Evolutionary conservation across 305 asterid genomes (phyloP).

Genomic region (Fraxinus platypoda): DNA sequence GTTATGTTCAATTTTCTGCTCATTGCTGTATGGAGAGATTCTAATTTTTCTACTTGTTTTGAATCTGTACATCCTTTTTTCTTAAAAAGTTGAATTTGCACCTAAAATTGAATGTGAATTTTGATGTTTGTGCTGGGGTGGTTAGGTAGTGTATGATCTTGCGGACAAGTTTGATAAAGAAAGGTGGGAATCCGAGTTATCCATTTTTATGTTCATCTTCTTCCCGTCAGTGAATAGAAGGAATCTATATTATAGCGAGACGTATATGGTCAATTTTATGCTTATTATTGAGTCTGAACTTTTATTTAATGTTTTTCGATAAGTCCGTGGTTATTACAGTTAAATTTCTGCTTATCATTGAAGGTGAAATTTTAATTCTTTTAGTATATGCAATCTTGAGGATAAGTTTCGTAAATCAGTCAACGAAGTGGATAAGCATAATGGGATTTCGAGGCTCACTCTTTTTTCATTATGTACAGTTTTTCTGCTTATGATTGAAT

Average conservation of each 20-base stretch:
- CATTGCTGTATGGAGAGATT: background rate
- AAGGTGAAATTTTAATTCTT: background rate
- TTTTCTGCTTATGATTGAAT: background rate
- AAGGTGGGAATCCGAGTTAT: conserved; percentile 63
- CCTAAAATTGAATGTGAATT: background rate
- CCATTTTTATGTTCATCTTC: background rate
- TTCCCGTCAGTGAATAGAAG: background rate
- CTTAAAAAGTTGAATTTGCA: background rate
- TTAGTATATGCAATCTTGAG: conserved; percentile 40
- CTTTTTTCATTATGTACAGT: conserved; percentile 52
- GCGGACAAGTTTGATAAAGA: conserved; percentile 57
- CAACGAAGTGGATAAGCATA: conserved; percentile 81
- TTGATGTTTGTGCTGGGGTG: conserved; percentile 5
- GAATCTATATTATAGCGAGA: background rate
- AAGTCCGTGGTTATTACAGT: background rate
- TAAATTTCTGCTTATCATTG: background rate
- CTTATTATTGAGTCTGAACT: background rate
- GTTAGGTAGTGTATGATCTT: conserved; percentile 59
- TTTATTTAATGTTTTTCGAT: background rate
- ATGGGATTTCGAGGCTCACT: conserved; percentile 73
- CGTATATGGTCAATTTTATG: conserved; percentile 6
- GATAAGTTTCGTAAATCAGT: conserved; percentile 57
- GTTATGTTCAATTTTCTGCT: background rate
- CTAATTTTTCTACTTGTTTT: background rate
- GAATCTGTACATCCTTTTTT: background rate